Evolutionary conservation across 176 grass and related monocot genomes (phyloP).

Genomic region (Saccharum spontaneum): DNA sequence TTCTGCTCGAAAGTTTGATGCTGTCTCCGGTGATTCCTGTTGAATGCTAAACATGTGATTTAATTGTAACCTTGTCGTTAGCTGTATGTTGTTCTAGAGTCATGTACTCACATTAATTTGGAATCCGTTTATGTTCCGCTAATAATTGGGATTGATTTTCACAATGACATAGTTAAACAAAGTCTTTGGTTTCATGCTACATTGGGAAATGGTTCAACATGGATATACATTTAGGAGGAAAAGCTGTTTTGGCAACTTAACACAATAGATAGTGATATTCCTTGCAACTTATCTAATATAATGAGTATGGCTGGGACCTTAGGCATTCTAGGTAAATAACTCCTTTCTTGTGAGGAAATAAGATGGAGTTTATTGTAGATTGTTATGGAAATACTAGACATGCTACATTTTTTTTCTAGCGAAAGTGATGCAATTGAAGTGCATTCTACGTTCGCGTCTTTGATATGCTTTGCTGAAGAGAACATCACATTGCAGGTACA

Average conservation of each 20-base stretch:
- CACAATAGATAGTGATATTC: background rate
- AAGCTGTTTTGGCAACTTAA: background rate
- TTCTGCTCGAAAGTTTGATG: background rate
- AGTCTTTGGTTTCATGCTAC: background rate
- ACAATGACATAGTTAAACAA: background rate
- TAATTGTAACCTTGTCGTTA: background rate
- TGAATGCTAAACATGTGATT: conserved; percentile 3
- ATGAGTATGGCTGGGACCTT: background rate
- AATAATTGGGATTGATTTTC: background rate
- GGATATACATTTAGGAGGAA: background rate
- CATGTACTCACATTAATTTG: background rate
- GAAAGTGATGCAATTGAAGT: conserved; percentile 7
- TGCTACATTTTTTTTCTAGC: background rate
- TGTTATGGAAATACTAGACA: conserved; percentile 6
- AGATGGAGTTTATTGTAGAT: background rate
- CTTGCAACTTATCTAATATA: background rate
- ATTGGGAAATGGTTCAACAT: background rate
- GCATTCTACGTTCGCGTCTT: conserved; percentile 5
- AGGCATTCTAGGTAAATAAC: background rate
- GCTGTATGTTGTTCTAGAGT: background rate
- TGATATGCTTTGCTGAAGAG: conserved; percentile 26
- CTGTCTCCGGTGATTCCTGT: background rate
- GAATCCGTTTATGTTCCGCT: background rate
- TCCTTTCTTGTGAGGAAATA: conserved; percentile 11
- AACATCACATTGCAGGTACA: conserved; percentile 61